Evolutionary conservation across 192 early-diverging fungal genomes (phyloP).

Genomic region (Podochytrium sp.): DNA sequence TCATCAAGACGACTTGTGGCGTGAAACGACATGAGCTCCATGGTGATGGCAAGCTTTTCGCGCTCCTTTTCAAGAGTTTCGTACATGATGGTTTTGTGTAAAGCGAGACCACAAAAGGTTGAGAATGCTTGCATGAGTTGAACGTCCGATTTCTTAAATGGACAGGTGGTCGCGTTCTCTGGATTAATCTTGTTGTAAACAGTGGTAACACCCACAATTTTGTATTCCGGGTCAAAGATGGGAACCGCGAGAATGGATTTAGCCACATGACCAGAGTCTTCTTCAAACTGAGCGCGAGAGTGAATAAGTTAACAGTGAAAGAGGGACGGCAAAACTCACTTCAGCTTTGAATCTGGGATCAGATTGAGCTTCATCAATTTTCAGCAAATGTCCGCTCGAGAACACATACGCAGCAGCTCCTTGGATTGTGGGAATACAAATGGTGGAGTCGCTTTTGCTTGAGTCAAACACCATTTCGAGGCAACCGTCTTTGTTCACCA

Average conservation of each 20-base stretch:
- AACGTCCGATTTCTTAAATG: constrained; percentile 38
- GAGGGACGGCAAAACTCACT: no score
- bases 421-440: no score
- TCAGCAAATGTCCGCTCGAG: constrained; percentile 23
- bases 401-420: constrained; percentile 30
- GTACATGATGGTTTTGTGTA: constrained; percentile 44
- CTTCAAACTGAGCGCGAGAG: no score
- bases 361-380: constrained; percentile 31
- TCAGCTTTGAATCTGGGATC: constrained; percentile 16
- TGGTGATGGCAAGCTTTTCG: constrained; percentile 34
- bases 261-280: constrained; percentile 32
- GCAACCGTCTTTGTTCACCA: constrained; percentile 28
- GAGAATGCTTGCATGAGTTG: constrained; percentile 44
- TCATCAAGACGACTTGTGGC: constrained; percentile 34
- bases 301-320: no score
- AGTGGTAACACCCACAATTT: constrained; percentile 50
- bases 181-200: constrained; percentile 45
- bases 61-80: constrained; percentile 34
- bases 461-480: constrained; percentile 33
- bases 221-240: constrained; percentile 34
- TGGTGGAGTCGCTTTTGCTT: no score
- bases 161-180: neutral
- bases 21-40: constrained; percentile 55
- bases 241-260: constrained; percentile 39
- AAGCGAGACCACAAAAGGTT: constrained; percentile 47